Evolutionary conservation across 2,329 filamentous ascomycete species (phyloP), one percentile per base, ranked within the genome.

Genomic region (Penicillium sclerotiorum): DNA sequence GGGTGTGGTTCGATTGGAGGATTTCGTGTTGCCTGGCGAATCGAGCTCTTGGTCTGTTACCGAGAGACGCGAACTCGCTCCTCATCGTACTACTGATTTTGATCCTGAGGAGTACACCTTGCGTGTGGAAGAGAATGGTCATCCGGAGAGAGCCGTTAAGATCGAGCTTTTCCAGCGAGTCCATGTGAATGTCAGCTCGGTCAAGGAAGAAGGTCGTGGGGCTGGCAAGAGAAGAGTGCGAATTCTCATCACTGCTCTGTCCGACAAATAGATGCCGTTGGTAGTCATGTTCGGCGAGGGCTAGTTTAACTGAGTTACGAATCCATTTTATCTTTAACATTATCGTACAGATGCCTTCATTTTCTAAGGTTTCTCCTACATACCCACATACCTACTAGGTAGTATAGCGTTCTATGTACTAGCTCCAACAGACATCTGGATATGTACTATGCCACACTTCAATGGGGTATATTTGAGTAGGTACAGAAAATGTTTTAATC

Each of bases 101-200:
- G 90, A 99, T 71, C 83, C 85, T 0, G 94, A 96, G 67, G 86
- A 88, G 51, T 99, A 95, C 71, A 83, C 84, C 38, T 78, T 99
- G 30, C 81, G 73, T 32, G 77, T 85, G 25, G 78, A 74, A 57
- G 79, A 82, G 39, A 76, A 76, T 59, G 78, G 56, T 52, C 85
- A 59, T 30, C 66, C 66, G 11, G 64, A 63, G 21, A 64, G 67
- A 8, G 57, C 62, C 33, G 73, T 79, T 55, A 80, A 73, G 56
- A 81, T 96, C 1, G 90, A 95, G 71, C 75, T 99, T 52, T 99
- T 99, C 79, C 85, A 94, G 71, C 95, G 93, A 78, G 88, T 99
- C 58, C 83, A 80, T 61, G 93, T 99, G 12, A 84, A 86, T 67
- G 91, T 99, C 57, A 89, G 85, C 63, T 95, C 97, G 69, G 88